Percentiles rank a stretch among this genome's conserved stretches.
phyloP scores from a whole-genome alignment of 2,329 filamentous ascomycete genomes.

The Colletotrichum orchidophilum region DNA sequence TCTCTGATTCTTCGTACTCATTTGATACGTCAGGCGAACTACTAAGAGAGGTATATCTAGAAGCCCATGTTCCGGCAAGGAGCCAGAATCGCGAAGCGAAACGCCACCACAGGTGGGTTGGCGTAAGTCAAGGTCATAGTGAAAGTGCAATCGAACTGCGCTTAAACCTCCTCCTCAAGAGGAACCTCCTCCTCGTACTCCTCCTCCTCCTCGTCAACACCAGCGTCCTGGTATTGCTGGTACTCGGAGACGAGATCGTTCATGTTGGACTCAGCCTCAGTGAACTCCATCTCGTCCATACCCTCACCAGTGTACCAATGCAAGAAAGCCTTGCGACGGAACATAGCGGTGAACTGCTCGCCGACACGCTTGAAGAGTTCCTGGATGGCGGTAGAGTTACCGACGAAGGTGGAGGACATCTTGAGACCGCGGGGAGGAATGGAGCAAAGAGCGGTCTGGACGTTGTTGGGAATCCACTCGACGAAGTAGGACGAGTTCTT shows the following conservation, averaged over 20 bases:
- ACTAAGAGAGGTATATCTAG: conserved; percentile 52
- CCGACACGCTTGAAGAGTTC: conserved; percentile 99
- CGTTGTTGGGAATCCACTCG: conserved; percentile 99
- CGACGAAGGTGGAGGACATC: conserved; percentile 99
- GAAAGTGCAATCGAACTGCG: neutral
- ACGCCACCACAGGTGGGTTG: conserved; percentile 29
- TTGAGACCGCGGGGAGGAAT: conserved; percentile 97
- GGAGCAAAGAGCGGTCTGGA: conserved; percentile 98
- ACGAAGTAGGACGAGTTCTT: conserved; percentile 99
- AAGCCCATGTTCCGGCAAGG: conserved; percentile 42
- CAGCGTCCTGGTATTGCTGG: conserved; percentile 99
- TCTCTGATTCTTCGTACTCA: conserved; percentile 42
- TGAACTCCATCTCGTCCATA: conserved; percentile 99
- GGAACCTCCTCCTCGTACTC: conserved; percentile 90
- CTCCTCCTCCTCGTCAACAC: conserved; percentile 96
- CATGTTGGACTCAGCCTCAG: conserved; percentile 99
- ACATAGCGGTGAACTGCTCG: conserved; percentile 99
- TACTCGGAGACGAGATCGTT: conserved; percentile 99
- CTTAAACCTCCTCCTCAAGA: conserved; percentile 74
- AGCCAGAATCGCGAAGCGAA: conserved; percentile 40
- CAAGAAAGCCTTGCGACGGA: conserved; percentile 99
- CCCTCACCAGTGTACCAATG: conserved; percentile 99
- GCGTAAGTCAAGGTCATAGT: neutral
- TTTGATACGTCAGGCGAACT: conserved; percentile 43
- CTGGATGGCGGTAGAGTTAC: conserved; percentile 99